Evolutionary conservation across 768 basidiomycete species (phyloP).

Genomic region (Tulasnella sp.): DNA sequence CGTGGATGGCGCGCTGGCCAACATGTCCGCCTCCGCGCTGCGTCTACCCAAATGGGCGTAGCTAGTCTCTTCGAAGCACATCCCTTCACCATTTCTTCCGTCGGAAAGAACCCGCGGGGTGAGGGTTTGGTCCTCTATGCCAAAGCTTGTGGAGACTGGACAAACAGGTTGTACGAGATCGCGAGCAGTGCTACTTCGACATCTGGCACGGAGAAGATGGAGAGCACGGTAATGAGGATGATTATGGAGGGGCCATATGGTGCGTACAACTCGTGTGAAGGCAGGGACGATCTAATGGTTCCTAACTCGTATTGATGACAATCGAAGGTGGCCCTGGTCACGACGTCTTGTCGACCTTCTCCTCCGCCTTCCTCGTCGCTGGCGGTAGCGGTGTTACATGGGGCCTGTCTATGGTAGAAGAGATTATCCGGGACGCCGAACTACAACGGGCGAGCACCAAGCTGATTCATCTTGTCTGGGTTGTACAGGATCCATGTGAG

Average conservation of each 20-base stretch:
- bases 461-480: conserved; percentile 59
- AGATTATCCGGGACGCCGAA: conserved; percentile 41
- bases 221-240: conserved; percentile 36
- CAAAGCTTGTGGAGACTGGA: conserved; percentile 16
- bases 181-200: conserved; percentile 30
- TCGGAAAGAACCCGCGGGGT: conserved; percentile 26
- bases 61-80: conserved; percentile 42
- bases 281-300: background rate
- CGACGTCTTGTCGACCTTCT: conserved; percentile 50
- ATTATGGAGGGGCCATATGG: conserved; percentile 60
- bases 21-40: conserved; percentile 39
- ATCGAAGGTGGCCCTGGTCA: conserved; percentile 45
- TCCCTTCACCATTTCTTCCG: conserved; percentile 73
- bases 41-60: conserved; percentile 9
- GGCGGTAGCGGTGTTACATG: conserved; percentile 74
- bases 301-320: conserved; percentile 16
- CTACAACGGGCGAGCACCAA: conserved; percentile 42
- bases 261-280: conserved; percentile 17
- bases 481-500: conserved; percentile 43
- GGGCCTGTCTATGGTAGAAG: conserved; percentile 49
- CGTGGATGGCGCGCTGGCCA: conserved; percentile 35
- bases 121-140: conserved; percentile 11
- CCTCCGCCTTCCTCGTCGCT: conserved; percentile 55
- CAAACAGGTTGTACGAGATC: conserved; percentile 24
- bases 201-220: conserved; percentile 40